Evolutionary conservation across 495 filamentous ascomycete genomes (phyloP).

Genomic region (Aspergillus indologenus): DNA sequence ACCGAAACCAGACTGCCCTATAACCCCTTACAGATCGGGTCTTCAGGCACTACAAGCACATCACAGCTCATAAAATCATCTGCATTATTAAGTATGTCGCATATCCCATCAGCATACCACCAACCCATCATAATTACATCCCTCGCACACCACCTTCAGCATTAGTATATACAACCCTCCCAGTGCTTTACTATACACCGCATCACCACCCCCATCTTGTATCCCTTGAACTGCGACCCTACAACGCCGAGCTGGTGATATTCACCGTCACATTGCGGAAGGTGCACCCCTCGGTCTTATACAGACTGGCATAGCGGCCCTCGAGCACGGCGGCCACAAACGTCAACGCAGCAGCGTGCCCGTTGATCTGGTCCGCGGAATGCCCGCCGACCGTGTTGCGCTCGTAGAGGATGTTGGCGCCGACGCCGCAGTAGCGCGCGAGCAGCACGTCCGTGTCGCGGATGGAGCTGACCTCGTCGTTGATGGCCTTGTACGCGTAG

Average conservation of each 20-base stretch:
- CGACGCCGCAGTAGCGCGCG: constrained; percentile 30
- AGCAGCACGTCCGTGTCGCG: constrained; percentile 44
- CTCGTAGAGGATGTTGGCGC: constrained; percentile 10
- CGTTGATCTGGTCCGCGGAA: constrained; percentile 2
- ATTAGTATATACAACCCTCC: too few relatives aligned
- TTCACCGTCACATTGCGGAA: constrained; percentile 3
- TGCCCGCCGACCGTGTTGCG: constrained; percentile 10
- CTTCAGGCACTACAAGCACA: too few relatives aligned
- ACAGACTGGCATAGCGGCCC: constrained; percentile 1
- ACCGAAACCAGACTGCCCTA: too few relatives aligned
- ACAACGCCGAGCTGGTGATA: not conserved
- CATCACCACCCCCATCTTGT: not conserved
- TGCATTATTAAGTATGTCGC: too few relatives aligned
- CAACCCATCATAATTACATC: too few relatives aligned
- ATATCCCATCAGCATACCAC: too few relatives aligned
- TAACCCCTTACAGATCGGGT: too few relatives aligned
- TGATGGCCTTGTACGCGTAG: constrained; percentile 50
- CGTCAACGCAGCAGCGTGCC: constrained; percentile 1
- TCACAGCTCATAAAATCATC: too few relatives aligned
- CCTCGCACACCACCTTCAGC: too few relatives aligned
- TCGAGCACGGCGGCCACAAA: constrained; percentile 7
- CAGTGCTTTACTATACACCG: not conserved
- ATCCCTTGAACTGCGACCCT: not conserved
- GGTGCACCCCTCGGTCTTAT: not conserved
- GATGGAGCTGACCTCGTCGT: constrained; percentile 43